These are phyloP conservation scores for Nitzschia sp. DNA, from an alignment of 108 stramenopile species.

Conservation along the genomic window DNA sequence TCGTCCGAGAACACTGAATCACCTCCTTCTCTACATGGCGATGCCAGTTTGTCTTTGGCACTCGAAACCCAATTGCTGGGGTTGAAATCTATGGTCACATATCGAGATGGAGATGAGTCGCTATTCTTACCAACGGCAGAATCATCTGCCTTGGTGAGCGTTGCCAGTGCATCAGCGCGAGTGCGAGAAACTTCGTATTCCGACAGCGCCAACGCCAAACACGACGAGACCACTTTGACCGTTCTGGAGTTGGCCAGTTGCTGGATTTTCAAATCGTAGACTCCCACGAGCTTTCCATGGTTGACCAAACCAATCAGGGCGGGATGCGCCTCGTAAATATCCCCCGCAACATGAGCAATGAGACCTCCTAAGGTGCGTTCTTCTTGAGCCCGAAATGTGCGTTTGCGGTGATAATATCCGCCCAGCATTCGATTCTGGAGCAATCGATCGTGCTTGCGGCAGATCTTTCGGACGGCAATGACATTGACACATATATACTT, in stretches of 20 bases:
- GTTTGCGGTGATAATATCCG: slow-evolving; percentile 69
- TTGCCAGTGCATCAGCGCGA: slow-evolving; percentile 62
- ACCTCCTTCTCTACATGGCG: slow-evolving; percentile 3
- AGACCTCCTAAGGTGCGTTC: slow-evolving; percentile 43
- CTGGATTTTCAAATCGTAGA: slow-evolving; percentile 71
- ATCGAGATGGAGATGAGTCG: background rate
- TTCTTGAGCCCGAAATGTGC: slow-evolving; percentile 24
- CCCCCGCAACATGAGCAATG: slow-evolving; percentile 29
- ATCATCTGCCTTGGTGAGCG: slow-evolving; percentile 24
- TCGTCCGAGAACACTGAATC: slow-evolving; percentile 42
- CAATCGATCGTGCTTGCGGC: slow-evolving; percentile 82
- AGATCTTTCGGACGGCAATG: slow-evolving; percentile 83
- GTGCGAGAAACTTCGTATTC: slow-evolving; percentile 76
- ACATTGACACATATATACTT: slow-evolving; percentile 81
- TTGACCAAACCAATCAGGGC: slow-evolving; percentile 29
- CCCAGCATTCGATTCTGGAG: slow-evolving; percentile 86
- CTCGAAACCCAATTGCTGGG: slow-evolving; percentile 14
- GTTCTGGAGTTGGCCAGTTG: slow-evolving; percentile 75
- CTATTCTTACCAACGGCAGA: background rate
- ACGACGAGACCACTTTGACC: slow-evolving; percentile 77
- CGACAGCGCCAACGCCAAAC: slow-evolving; percentile 67
- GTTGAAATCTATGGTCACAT: slow-evolving; percentile 17
- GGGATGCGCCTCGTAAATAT: slow-evolving; percentile 40
- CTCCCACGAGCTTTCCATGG: slow-evolving; percentile 46
- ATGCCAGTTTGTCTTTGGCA: background rate